Conservation (phyloP, 2,329 filamentous ascomycete species). For the Pseudopyricularia javanii region DNA sequence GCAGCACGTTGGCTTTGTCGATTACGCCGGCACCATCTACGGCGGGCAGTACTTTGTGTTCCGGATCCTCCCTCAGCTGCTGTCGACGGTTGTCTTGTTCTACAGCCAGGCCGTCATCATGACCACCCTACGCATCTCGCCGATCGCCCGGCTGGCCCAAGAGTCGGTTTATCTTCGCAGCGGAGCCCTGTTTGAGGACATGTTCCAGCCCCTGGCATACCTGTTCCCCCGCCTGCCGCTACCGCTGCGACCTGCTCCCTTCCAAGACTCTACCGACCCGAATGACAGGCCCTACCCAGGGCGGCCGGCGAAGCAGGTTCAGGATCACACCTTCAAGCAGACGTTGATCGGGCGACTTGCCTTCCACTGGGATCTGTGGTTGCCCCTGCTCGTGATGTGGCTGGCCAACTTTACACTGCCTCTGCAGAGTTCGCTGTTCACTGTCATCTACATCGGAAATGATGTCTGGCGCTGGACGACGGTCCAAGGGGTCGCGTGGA, state of each 20-base stretch:
- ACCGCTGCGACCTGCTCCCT: background rate
- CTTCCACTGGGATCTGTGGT: slow-evolving; percentile 54
- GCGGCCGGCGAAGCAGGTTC: background rate
- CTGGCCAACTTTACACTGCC: slow-evolving; percentile 69
- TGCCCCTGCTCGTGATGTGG: slow-evolving; percentile 62
- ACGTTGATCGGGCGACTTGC: slow-evolving; percentile 5
- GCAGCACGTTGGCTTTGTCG: slow-evolving; percentile 49
- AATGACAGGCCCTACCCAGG: background rate
- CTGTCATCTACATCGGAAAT: slow-evolving; percentile 38
- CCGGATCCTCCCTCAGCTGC: slow-evolving; percentile 68
- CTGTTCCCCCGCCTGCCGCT: slow-evolving; percentile 37
- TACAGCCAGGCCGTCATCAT: slow-evolving; percentile 66
- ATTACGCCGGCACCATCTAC: slow-evolving; percentile 54
- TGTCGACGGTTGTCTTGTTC: slow-evolving; percentile 59
- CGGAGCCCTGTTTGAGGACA: slow-evolving; percentile 52
- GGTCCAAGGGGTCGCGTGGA: slow-evolving; percentile 68
- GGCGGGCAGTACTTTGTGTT: slow-evolving; percentile 74
- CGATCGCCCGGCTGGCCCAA: slow-evolving; percentile 67
- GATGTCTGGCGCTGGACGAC: slow-evolving; percentile 65
- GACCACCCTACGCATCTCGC: slow-evolving; percentile 63
- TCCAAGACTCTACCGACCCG: background rate
- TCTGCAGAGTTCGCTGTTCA: slow-evolving; percentile 67
- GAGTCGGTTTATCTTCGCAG: slow-evolving; percentile 45
- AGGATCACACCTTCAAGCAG: background rate
- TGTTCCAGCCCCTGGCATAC: slow-evolving; percentile 57